Percentiles rank a stretch among this genome's conserved stretches.
Evolutionary conservation across 371 early-diverging fungal species (phyloP).

Genomic region (Dentiscutata heterogama): DNA sequence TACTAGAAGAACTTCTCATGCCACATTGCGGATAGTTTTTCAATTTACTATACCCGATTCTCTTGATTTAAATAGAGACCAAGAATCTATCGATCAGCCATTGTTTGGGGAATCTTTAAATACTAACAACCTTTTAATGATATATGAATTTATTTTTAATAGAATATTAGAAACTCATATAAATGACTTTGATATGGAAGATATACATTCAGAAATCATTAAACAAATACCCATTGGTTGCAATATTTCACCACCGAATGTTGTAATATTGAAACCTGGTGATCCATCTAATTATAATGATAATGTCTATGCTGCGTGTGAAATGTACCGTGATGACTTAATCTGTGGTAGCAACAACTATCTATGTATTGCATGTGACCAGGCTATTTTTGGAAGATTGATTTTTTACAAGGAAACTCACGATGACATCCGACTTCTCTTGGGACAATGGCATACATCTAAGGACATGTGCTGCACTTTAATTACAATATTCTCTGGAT

Average conservation of each 20-base stretch:
- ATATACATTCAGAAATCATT: constrained; percentile 1
- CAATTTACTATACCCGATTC: not conserved
- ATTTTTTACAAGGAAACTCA: not conserved
- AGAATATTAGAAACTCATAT: not conserved
- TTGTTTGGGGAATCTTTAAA: not conserved
- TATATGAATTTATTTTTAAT: not conserved
- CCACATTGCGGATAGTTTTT: not conserved
- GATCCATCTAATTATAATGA: not conserved
- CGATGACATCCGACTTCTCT: not conserved
- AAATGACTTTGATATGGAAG: not conserved
- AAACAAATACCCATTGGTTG: too few species aligned
- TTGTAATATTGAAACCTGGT: too few species aligned
- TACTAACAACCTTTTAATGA: not conserved
- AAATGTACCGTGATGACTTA: not conserved
- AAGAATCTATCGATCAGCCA: not conserved
- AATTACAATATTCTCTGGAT: not conserved
- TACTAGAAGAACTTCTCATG: not conserved
- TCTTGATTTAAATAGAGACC: not conserved
- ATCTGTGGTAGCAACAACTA: not conserved
- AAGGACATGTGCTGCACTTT: not conserved
- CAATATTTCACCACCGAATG: too few species aligned
- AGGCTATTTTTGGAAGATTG: not conserved
- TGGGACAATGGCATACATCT: not conserved
- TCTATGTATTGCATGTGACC: not conserved
- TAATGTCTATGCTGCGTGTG: not conserved